Evolutionary conservation across 2,329 filamentous ascomycete genomes (phyloP), one percentile per base, ranked within the genome.

Genomic region (Aspergillus caelatus): DNA sequence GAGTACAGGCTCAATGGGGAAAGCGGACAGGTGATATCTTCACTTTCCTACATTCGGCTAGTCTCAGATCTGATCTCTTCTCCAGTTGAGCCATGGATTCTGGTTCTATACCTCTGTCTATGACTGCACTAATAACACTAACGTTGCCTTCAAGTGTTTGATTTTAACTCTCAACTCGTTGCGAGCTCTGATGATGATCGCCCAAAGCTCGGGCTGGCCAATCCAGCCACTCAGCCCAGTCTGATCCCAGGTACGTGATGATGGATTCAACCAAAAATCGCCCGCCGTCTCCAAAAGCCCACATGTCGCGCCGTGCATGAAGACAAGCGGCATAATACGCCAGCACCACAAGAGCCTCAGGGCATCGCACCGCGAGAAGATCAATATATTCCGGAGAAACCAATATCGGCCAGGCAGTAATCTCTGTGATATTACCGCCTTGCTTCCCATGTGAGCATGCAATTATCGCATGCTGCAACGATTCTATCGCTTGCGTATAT

Each of bases 311-410:
- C n/a, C 69, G 71, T 1, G 65, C 63, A 65, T 81, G 75, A 21
- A 81, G 58, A 0, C 79, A 28, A 1, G 78, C 71, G 2, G 75
- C 77, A 61, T 76, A 81, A 61, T 80, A 73, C 7, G 78, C 77
- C 7, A 80, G 66, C 10, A 81, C 73, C 8, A 77, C 71, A 4
- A 81, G 66, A 6, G 79, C 77, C 61, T 80, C 77, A 0, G 76
- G 75, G 10, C 68, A 69, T n/a, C 75, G 67, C 54, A 74, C 66
- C 19, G 69, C 59, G 1, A 81, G 54, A 2, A 76, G 63, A 1
- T 72, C 65, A 8, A 74, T 67, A 59, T 75, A 81, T 8, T 72
- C 71, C 7, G 53, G 45, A 12, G 68, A 50, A 0, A 77, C 58
- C 54, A 74, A 69, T n/a, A 75, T 64, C 0, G 73, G 69, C 75